Conservation (phyloP, 768 basidiomycete species). For the Pulveroboletus sp. region DNA sequence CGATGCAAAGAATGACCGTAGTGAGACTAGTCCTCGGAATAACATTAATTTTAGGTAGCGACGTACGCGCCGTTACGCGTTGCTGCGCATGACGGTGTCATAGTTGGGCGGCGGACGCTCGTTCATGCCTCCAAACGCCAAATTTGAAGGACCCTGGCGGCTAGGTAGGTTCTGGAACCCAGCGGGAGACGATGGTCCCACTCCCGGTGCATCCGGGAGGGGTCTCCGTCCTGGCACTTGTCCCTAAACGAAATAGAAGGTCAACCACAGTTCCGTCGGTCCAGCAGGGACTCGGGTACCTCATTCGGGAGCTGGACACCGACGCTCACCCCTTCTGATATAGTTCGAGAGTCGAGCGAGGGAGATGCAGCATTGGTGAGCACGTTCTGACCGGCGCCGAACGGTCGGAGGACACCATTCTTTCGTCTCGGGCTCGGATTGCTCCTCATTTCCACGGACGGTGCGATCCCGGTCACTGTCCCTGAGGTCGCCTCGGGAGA, state of each 20-base stretch:
- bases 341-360: not conserved
- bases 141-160: not conserved
- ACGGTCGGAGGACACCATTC: not conserved
- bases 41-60: not conserved
- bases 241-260: conserved; percentile 5
- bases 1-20: not conserved
- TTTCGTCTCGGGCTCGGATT: not conserved
- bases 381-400: not conserved
- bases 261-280: not conserved
- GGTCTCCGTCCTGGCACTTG: conserved; percentile 1
- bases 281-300: conserved; percentile 5
- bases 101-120: conserved; percentile 20
- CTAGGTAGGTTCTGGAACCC: not conserved
- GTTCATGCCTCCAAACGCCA: not conserved
- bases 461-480: conserved; percentile 1
- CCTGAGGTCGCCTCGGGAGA: conserved; percentile 2
- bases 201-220: conserved; percentile 5
- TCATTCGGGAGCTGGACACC: not conserved
- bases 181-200: not conserved
- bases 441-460: conserved; percentile 8
- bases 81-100: conserved; percentile 9
- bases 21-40: no score
- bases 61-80: not conserved
- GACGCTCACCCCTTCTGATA: not conserved
- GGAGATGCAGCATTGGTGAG: not conserved